A percentile compares a stretch with the other conserved stretches of the same genome.
Conservation (phyloP, 495 filamentous ascomycete genomes). For the Pyrenopolyporus hunteri region DNA sequence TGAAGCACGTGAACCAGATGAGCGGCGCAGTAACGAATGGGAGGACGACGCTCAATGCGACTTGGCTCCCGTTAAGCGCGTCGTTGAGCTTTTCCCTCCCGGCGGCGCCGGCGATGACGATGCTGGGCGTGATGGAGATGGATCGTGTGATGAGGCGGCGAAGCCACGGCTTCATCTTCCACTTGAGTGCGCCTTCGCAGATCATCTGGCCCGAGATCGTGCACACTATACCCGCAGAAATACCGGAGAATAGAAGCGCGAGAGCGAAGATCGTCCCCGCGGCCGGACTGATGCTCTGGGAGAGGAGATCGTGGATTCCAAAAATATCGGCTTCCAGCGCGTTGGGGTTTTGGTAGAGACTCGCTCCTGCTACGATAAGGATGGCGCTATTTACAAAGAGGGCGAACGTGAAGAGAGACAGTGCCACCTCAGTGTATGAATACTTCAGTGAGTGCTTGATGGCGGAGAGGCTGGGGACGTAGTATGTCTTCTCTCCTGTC, state of each 20-base stretch:
- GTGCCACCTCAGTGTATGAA: slow-evolving; percentile 72
- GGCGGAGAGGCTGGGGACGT: slow-evolving; percentile 77
- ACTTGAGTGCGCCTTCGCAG: slow-evolving; percentile 76
- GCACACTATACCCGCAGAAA: slow-evolving; percentile 79
- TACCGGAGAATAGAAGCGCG: slow-evolving; percentile 76
- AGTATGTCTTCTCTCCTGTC: slow-evolving; percentile 59
- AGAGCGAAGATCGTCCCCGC: slow-evolving; percentile 78
- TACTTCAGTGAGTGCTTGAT: slow-evolving; percentile 82
- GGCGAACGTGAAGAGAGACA: slow-evolving; percentile 88
- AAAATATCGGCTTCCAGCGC: slow-evolving; percentile 76
- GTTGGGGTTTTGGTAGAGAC: slow-evolving; percentile 66
- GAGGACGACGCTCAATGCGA: slow-evolving; percentile 78
- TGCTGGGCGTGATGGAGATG: slow-evolving; percentile 79
- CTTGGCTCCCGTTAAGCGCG: slow-evolving; percentile 80
- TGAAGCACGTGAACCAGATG: slow-evolving; percentile 84
- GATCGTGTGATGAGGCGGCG: slow-evolving; percentile 72
- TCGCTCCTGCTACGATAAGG: slow-evolving; percentile 84
- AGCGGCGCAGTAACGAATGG: slow-evolving; percentile 84
- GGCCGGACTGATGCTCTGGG: slow-evolving; percentile 69
- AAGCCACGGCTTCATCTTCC: slow-evolving; percentile 73
- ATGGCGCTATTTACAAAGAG: slow-evolving; percentile 94
- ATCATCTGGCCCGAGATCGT: slow-evolving; percentile 88
- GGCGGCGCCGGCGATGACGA: slow-evolving; percentile 81
- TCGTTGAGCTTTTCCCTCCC: slow-evolving; percentile 72
- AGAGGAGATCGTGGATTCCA: slow-evolving; percentile 79